Conservation (phyloP, 352 stramenopile species). For the Globisporangium apiculatum region DNA sequence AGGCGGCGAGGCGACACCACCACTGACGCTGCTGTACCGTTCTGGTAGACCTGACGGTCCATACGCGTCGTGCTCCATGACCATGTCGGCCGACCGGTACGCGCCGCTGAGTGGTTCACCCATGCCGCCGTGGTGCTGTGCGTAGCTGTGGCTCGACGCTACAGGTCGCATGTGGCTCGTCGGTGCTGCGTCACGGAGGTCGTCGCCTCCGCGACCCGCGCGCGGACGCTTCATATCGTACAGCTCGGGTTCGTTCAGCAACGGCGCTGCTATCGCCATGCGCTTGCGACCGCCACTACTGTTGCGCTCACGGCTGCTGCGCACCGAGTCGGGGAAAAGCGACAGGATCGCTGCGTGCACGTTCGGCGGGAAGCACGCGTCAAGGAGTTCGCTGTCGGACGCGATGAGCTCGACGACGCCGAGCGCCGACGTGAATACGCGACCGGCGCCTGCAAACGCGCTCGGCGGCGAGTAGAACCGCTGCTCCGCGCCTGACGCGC, state of each 20-base stretch:
- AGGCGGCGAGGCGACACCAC: neutral
- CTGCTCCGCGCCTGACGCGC: slow-evolving; percentile 22
- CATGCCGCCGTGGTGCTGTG: too few relatives aligned
- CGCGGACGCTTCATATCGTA: slow-evolving; percentile 30
- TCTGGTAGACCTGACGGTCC: neutral
- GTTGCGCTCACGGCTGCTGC: neutral
- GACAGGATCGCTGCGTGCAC: slow-evolving; percentile 69
- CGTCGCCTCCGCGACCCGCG: slow-evolving; percentile 4
- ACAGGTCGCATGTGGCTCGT: slow-evolving; percentile 5
- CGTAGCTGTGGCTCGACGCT: neutral
- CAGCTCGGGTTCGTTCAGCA: slow-evolving; percentile 2
- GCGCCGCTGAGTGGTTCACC: too few relatives aligned
- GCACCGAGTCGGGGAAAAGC: slow-evolving; percentile 31
- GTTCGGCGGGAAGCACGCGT: slow-evolving; percentile 59
- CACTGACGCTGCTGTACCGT: neutral
- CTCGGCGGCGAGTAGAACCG: slow-evolving; percentile 34
- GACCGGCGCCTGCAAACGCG: slow-evolving; percentile 18
- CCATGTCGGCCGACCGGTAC: neutral
- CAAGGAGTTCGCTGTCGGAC: slow-evolving; percentile 50
- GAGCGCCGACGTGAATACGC: slow-evolving; percentile 48
- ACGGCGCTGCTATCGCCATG: slow-evolving; percentile 1
- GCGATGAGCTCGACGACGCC: slow-evolving; percentile 76
- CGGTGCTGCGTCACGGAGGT: neutral
- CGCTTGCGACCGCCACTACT: slow-evolving; percentile 16
- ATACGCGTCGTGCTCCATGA: slow-evolving; percentile 7